Base-by-base conservation (phyloP, 768 basidiomycete species). In the Leucogyrophana mollusca region DNA sequence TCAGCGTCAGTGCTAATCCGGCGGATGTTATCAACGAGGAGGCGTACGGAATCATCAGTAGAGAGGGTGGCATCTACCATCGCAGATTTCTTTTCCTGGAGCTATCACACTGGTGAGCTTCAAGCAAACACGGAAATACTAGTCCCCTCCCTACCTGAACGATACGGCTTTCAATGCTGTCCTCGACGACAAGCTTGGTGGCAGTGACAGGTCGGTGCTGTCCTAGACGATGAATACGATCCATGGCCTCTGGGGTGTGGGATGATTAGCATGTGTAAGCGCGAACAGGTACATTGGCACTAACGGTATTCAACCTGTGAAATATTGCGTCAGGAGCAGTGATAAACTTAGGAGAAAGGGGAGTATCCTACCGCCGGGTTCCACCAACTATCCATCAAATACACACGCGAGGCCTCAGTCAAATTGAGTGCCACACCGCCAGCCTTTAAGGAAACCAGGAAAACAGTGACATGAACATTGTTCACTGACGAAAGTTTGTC, bases 301-400 rank as follows among this genome's bases (percentile, higher is more conserved):
- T 70, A 63, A 90, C 88, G 87, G 58, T 78, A 91, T 70, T 90
- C 89, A 43, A 90, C 85, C 78, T 81, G 43, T 18, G 17, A 25
- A 11, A 24, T 6, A 18, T 39, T 17, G 14, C 16, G 24, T 34
- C 9, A 45, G 21, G n/a, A 33, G 34, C 11, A 41, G 18, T 34
- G 18, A 43, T 49, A 16, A 52, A 37, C 11, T 7, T 25, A 35
- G 23, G 32, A 16, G 41, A 48, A 46, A 35, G n/a, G n/a, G n/a
- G n/a, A n/a, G 11, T 16, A 58, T 66, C 46, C 69, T 42, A 87
- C 90, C n/a, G 93, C 93, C 6, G 94, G 94, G 61, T 98, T 98
- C 94, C 94, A 95, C 92, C 92, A 95, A 54, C 87, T 90, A 62
- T 95, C 95, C 93, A 97, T 95, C 58, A 96, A 78, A 66, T 92